Percentiles rank a stretch among this genome's conserved stretches.
Conservation (phyloP, 345 rosid species). For the Lepidium aucheri region DNA sequence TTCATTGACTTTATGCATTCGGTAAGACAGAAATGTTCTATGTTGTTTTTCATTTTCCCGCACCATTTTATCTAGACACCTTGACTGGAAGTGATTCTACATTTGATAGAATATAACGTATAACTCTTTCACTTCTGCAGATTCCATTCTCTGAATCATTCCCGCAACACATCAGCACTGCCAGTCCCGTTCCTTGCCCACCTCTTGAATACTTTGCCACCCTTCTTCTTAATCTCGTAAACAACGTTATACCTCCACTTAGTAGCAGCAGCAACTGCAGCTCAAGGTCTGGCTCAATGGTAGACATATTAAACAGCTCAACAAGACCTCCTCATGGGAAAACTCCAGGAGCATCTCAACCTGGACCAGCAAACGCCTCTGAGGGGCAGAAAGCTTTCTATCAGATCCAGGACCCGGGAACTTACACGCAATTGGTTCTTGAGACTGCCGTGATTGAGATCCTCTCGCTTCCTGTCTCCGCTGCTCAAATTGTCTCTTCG, state of each 20-base stretch:
- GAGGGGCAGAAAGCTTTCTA: constrained; percentile 88
- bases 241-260: constrained; percentile 87
- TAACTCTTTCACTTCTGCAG: constrained; percentile 31
- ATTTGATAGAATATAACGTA: not conserved
- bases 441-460: constrained; percentile 94
- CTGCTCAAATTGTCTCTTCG: constrained; percentile 78
- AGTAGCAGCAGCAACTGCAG: constrained; percentile 38
- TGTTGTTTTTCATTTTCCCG: constrained; percentile 11
- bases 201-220: constrained; percentile 90
- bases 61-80: not conserved
- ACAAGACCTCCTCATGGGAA: constrained; percentile 59
- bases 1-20: not conserved
- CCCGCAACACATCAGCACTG: constrained; percentile 65
- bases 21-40: not conserved
- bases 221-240: constrained; percentile 78
- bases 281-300: constrained; percentile 54
- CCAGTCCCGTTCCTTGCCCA: constrained; percentile 65
- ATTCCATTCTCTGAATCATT: constrained; percentile 93
- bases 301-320: constrained; percentile 47
- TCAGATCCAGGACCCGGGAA: constrained; percentile 98
- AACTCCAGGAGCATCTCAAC: constrained; percentile 59
- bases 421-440: constrained; percentile 85
- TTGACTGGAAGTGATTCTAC: constrained; percentile 1
- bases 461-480: constrained; percentile 87
- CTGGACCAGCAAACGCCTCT: constrained; percentile 58